phyloP scores from a whole-genome alignment of 176 grass and related monocot genomes.

The Cocos nucifera region DNA sequence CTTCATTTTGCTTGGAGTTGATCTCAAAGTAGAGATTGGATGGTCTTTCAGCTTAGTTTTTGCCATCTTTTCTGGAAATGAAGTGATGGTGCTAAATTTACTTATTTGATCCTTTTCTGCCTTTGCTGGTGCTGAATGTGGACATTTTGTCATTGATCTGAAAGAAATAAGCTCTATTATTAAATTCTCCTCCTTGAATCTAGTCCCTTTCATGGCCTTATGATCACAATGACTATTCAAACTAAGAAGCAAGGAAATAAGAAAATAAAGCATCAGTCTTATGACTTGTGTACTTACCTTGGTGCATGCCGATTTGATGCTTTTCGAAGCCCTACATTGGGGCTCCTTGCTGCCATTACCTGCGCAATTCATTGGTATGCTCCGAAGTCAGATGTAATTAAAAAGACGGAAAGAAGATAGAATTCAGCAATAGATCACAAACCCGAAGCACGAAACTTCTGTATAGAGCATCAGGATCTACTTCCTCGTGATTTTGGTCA shows the following conservation, averaged over 20 bases:
- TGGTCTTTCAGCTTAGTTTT: conserved; percentile 32
- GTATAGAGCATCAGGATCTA: conserved; percentile 62
- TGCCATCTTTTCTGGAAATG: conserved; percentile 30
- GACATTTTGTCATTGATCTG: conserved; percentile 64
- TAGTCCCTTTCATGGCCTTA: too few relatives aligned
- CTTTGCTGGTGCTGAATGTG: conserved; percentile 69
- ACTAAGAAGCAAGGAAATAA: too few relatives aligned
- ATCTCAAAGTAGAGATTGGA: conserved; percentile 30
- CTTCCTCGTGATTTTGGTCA: conserved; percentile 75
- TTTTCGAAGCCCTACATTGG: conserved; percentile 59
- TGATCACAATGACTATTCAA: too few relatives aligned
- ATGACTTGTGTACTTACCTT: conserved; percentile 8
- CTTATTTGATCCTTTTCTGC: conserved; percentile 34
- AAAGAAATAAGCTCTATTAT: conserved; percentile 14
- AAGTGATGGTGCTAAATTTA: conserved; percentile 41
- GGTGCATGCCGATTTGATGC: conserved; percentile 25
- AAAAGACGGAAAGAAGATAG: neutral
- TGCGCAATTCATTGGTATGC: conserved; percentile 10
- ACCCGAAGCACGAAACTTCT: conserved; percentile 77
- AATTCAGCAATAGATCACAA: conserved; percentile 11
- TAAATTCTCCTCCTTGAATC: neutral
- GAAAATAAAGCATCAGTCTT: too few relatives aligned
- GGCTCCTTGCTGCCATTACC: conserved; percentile 91
- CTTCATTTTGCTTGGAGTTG: conserved; percentile 30
- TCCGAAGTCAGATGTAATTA: neutral